Conservation (phyloP, 2,329 filamentous ascomycete genomes). For the Diaporthe citri region DNA sequence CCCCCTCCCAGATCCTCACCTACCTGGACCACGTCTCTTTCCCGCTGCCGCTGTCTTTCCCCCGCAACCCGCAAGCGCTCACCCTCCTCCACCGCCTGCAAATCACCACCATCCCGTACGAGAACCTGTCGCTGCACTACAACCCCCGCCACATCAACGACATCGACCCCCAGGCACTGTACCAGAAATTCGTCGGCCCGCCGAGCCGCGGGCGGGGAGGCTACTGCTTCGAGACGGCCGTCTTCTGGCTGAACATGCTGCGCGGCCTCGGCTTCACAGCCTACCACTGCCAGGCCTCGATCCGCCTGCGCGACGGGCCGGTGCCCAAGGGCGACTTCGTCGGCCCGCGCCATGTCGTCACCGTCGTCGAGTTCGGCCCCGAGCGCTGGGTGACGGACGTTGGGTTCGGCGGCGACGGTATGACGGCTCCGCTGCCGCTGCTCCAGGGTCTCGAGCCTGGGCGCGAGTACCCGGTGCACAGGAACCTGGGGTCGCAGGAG, state of each 20-base stretch:
- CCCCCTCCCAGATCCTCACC: constrained; percentile 26
- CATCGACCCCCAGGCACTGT: constrained; percentile 61
- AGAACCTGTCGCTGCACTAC: constrained; percentile 69
- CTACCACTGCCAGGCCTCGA: constrained; percentile 63
- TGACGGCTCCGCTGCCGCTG: constrained; percentile 69
- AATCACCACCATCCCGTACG: constrained; percentile 66
- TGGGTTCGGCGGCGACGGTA: constrained; percentile 73
- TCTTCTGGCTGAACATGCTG: constrained; percentile 60
- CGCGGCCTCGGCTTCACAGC: constrained; percentile 45
- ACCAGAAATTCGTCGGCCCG: constrained; percentile 60
- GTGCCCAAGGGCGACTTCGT: constrained; percentile 56
- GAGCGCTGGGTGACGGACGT: constrained; percentile 70
- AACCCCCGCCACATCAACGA: constrained; percentile 52
- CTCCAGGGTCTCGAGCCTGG: constrained; percentile 45
- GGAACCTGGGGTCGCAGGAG: constrained; percentile 67
- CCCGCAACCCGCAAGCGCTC: constrained; percentile 52
- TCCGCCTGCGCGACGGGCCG: constrained; percentile 54
- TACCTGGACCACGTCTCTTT: constrained; percentile 37
- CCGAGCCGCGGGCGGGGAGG: constrained; percentile 60
- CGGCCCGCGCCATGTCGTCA: constrained; percentile 68
- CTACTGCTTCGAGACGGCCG: constrained; percentile 71
- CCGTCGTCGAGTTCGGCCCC: constrained; percentile 67
- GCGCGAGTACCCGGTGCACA: constrained; percentile 50
- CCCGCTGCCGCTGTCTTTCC: constrained; percentile 33
- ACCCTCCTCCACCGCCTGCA: constrained; percentile 57